These are phyloP conservation scores for Sarocladium brachiariae DNA, from an alignment of 2,329 filamentous ascomycete genomes.

Conservation along the genomic window DNA sequence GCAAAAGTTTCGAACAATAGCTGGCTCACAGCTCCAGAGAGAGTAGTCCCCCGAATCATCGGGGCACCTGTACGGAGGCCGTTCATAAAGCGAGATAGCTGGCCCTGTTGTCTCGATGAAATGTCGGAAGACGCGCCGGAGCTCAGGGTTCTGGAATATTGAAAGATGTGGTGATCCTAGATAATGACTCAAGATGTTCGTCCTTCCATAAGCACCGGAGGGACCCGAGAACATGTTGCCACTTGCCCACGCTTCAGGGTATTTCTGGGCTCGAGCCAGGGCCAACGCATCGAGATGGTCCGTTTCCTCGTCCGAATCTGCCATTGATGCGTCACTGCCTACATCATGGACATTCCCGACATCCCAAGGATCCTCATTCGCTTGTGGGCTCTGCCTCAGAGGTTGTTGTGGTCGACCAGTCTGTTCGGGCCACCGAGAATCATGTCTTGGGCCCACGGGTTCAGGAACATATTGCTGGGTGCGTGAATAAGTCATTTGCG, in stretches of 20 bases:
- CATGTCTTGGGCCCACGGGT: background rate
- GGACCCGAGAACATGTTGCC: slow-evolving; percentile 17
- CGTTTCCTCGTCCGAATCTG: slow-evolving; percentile 54
- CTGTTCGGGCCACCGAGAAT: background rate
- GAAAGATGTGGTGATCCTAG: background rate
- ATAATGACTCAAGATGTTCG: slow-evolving; percentile 18
- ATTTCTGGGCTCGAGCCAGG: background rate
- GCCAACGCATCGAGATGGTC: slow-evolving; percentile 13
- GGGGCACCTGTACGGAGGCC: slow-evolving; percentile 66
- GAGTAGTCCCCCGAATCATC: slow-evolving; percentile 37
- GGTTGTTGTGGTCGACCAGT: background rate
- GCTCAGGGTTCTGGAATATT: background rate
- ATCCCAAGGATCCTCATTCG: background rate
- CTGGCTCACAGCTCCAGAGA: slow-evolving; percentile 51
- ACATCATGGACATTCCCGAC: background rate
- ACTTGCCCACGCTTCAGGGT: background rate
- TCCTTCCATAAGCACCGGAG: slow-evolving; percentile 12
- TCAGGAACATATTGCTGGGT: background rate
- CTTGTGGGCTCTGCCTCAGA: background rate
- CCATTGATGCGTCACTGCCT: slow-evolving; percentile 57
- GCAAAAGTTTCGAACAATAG: background rate
- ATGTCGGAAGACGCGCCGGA: slow-evolving; percentile 64
- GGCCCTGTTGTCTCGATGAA: slow-evolving; percentile 87
- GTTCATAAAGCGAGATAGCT: slow-evolving; percentile 79
- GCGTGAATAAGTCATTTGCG: no score